Evolutionary conservation across 441 rosid species (phyloP).

Genomic region (Croton laevigatus): DNA sequence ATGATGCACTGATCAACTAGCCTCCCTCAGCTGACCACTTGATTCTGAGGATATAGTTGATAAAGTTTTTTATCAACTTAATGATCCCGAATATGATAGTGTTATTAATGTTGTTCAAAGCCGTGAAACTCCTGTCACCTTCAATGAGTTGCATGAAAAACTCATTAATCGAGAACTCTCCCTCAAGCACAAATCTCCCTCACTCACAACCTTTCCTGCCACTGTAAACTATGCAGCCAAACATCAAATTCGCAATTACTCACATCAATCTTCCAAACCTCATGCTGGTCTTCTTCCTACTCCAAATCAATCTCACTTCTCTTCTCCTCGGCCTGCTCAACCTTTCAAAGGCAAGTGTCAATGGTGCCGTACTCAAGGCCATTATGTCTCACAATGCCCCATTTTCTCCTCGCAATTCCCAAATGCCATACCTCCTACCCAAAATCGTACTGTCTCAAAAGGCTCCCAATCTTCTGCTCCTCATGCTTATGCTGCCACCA

Average conservation of each 20-base stretch:
- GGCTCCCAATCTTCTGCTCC: not conserved
- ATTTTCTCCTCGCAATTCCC: not conserved
- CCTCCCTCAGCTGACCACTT: not conserved
- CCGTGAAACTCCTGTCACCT: no score
- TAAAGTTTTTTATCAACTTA: not conserved
- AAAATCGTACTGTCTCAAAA: not conserved
- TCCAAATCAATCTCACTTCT: no score
- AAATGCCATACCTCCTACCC: not conserved
- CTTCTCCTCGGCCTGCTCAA: not conserved
- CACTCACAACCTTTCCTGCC: not conserved
- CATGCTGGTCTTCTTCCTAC: not conserved
- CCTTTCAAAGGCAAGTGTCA: not conserved
- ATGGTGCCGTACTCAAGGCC: no score
- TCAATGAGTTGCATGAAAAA: constrained; percentile 1
- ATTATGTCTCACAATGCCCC: no score
- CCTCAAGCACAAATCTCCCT: not conserved
- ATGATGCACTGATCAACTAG: not conserved
- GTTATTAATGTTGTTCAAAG: not conserved
- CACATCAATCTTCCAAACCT: not conserved
- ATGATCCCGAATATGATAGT: not conserved
- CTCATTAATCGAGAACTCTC: not conserved
- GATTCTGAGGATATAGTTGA: not conserved
- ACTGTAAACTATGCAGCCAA: not conserved
- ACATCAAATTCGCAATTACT: no score
- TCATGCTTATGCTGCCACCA: no score